phyloP scores from a whole-genome alignment of 148 eudicot genomes.

The Polygonum aviculare region DNA sequence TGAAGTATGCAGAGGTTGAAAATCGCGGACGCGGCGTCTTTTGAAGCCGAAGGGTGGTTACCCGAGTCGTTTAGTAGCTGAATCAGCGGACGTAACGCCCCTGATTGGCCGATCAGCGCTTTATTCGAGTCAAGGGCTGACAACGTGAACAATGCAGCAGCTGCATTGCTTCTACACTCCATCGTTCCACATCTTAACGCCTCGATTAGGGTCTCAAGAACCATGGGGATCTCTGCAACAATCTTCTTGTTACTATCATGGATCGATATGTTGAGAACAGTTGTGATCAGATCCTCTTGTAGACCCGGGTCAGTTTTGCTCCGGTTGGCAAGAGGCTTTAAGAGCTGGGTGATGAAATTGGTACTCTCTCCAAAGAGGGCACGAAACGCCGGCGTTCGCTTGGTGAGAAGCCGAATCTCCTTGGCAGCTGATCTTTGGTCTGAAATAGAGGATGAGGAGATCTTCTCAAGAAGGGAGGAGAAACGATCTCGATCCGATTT shows the following conservation, averaged over 20 bases:
- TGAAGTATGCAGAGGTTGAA: slow-evolving; percentile 75
- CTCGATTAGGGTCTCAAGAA: slow-evolving; percentile 51
- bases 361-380: slow-evolving; percentile 68
- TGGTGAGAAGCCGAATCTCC: slow-evolving; percentile 63
- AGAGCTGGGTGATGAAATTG: slow-evolving; percentile 43
- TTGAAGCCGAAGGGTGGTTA: slow-evolving; percentile 67
- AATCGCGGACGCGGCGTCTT: slow-evolving; percentile 86
- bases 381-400: slow-evolving; percentile 66
- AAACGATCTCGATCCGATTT: slow-evolving; percentile 60
- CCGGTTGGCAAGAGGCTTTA: slow-evolving; percentile 39
- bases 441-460: slow-evolving; percentile 55
- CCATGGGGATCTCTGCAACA: slow-evolving; percentile 75
- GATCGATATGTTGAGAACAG: slow-evolving; percentile 77
- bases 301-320: slow-evolving; percentile 38
- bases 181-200: slow-evolving; percentile 54
- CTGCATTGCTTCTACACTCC: slow-evolving; percentile 77
- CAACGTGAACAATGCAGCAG: slow-evolving; percentile 87
- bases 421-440: slow-evolving; percentile 85
- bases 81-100: slow-evolving; percentile 59
- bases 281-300: slow-evolving; percentile 82
- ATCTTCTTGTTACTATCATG: slow-evolving; percentile 88
- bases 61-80: slow-evolving; percentile 53
- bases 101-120: slow-evolving; percentile 64
- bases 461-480: slow-evolving; percentile 38
- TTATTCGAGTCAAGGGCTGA: slow-evolving; percentile 92